Evolutionary conservation across 208 protist genomes (phyloP).

Genomic region (Leishmania martiniquensis): DNA sequence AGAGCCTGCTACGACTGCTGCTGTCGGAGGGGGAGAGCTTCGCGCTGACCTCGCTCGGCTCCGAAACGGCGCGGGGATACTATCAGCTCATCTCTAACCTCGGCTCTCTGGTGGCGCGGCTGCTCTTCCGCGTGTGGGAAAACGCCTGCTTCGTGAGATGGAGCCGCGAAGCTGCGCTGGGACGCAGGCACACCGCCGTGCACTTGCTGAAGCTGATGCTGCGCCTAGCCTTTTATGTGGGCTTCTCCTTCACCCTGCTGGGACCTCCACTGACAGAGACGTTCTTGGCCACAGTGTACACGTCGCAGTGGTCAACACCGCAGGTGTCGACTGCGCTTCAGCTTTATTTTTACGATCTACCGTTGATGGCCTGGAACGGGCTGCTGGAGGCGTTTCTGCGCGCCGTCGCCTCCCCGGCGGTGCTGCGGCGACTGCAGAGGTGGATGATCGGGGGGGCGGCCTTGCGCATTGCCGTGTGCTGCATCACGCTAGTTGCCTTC

Average conservation of each 20-base stretch:
- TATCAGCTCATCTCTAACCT: slow-evolving; percentile 89
- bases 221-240: slow-evolving; percentile 72
- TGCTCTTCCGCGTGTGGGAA: slow-evolving; percentile 94
- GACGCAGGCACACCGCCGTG: slow-evolving; percentile 31
- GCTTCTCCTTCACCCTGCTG: slow-evolving; percentile 66
- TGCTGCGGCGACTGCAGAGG: slow-evolving; percentile 50
- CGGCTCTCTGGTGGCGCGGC: slow-evolving; percentile 83
- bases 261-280: slow-evolving; percentile 63
- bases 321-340: slow-evolving; percentile 73
- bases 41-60: slow-evolving; percentile 71
- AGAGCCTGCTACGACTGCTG: slow-evolving; percentile 85
- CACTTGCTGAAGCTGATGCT: slow-evolving; percentile 76
- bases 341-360: slow-evolving; percentile 80
- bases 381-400: slow-evolving; percentile 87
- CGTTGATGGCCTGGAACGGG: slow-evolving; percentile 83
- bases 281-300: slow-evolving; percentile 79
- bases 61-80: slow-evolving; percentile 72
- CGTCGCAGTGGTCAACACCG: slow-evolving; percentile 63
- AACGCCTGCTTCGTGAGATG: slow-evolving; percentile 82
- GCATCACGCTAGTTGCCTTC: slow-evolving; percentile 31
- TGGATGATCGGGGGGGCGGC: slow-evolving; percentile 54
- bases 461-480: slow-evolving; percentile 64
- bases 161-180: slow-evolving; percentile 61
- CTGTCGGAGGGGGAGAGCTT: slow-evolving; percentile 91
- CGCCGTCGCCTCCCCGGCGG: slow-evolving; percentile 43